phyloP scores from a whole-genome alignment of 345 rosid genomes.

The Eucalyptus brandiana region DNA sequence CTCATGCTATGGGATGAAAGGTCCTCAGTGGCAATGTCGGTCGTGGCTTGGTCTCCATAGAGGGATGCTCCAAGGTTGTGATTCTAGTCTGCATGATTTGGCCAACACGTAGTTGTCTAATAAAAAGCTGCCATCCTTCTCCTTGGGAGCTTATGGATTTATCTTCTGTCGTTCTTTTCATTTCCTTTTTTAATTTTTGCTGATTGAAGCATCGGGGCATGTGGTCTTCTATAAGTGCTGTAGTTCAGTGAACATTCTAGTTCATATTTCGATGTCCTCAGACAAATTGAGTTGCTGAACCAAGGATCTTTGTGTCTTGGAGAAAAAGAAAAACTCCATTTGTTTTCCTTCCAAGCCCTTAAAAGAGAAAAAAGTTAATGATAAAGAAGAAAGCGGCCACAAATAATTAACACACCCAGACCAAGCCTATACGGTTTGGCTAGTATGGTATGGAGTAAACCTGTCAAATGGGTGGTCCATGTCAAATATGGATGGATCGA shows the following conservation, averaged over 20 bases:
- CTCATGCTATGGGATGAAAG: too few species aligned
- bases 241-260: neutral
- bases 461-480: neutral
- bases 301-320: neutral
- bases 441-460: neutral
- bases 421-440: neutral
- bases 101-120: too few species aligned
- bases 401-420: too few species aligned
- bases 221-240: too few species aligned
- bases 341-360: neutral
- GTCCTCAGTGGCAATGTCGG: too few species aligned
- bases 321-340: neutral
- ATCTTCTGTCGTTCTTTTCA: too few species aligned
- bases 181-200: neutral
- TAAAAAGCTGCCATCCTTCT: too few species aligned
- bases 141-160: too few species aligned
- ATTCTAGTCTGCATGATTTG: too few species aligned
- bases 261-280: neutral
- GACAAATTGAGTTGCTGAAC: neutral
- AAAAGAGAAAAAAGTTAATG: neutral
- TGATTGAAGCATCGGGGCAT: too few species aligned
- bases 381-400: neutral
- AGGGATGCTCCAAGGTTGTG: too few species aligned
- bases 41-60: too few species aligned
- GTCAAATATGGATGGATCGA: neutral